Evolutionary conservation across 352 stramenopile genomes (phyloP).

Genomic region (Globisporangium cylindrosporum): DNA sequence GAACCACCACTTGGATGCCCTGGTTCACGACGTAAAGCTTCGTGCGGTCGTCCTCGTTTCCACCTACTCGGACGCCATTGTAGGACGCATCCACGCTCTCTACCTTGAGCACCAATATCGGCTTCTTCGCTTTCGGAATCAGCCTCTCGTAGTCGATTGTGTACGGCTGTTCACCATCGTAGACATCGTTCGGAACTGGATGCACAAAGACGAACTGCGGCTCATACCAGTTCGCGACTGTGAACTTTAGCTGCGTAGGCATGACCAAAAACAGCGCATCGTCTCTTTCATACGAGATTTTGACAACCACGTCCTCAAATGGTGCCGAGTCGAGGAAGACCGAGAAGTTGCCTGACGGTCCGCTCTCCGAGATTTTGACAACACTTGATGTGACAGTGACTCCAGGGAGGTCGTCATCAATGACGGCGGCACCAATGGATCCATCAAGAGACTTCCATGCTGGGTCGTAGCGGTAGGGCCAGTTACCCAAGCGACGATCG

Average conservation of each 20-base stretch:
- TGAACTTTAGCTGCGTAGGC: conserved; percentile 47
- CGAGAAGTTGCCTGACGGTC: conserved; percentile 33
- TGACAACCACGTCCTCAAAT: conserved; percentile 40
- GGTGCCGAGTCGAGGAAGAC: conserved; percentile 65
- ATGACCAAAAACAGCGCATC: conserved; percentile 33
- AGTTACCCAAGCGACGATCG: conserved; percentile 21
- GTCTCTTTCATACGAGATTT: conserved; percentile 41
- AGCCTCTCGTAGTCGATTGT: conserved; percentile 47
- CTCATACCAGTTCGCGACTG: conserved; percentile 42
- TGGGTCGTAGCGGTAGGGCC: conserved; percentile 36
- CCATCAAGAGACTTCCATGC: conserved; percentile 38
- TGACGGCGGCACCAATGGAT: conserved; percentile 27
- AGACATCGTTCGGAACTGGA: conserved; percentile 40
- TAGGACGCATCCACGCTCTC: conserved; percentile 41
- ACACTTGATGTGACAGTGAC: conserved; percentile 43
- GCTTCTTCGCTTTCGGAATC: conserved; percentile 52
- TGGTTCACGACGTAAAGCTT: conserved; percentile 35
- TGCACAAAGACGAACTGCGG: conserved; percentile 48
- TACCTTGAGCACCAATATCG: conserved; percentile 39
- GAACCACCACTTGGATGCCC: conserved; percentile 39
- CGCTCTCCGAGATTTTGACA: conserved; percentile 48
- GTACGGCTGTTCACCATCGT: conserved; percentile 50
- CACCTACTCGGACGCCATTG: conserved; percentile 39
- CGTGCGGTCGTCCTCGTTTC: conserved; percentile 38
- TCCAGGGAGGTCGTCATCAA: conserved; percentile 70